These are phyloP conservation scores for Diplotaxis tenuifolia DNA, from an alignment of 345 rosid genomes.

Conservation along the genomic window DNA sequence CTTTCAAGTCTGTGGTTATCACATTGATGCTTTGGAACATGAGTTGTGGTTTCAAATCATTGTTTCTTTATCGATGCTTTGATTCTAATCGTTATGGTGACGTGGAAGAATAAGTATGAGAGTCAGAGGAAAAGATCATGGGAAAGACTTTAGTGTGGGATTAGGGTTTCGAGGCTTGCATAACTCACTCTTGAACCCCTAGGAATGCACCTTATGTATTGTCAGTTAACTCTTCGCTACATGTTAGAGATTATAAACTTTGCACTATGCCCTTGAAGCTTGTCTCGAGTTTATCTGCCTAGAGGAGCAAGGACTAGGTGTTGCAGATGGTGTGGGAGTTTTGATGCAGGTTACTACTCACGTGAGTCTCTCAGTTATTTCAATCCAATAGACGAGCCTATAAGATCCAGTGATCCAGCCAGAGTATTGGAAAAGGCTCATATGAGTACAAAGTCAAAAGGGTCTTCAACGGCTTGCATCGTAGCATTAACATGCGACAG, in stretches of 20 bases:
- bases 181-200: conserved; percentile 43
- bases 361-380: conserved; percentile 85
- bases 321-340: conserved; percentile 99
- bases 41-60: conserved; percentile 43
- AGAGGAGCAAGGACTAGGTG: conserved; percentile 83
- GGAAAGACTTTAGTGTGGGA: conserved; percentile 37
- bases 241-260: too few relatives aligned
- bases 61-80: conserved; percentile 36
- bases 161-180: conserved; percentile 55
- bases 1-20: too few relatives aligned
- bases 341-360: conserved; percentile 80
- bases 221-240: conserved; percentile 60
- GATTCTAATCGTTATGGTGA: conserved; percentile 40
- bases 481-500: conserved; percentile 91
- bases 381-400: conserved; percentile 83
- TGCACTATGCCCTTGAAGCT: conserved; percentile 57
- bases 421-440: conserved; percentile 93
- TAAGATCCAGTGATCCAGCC: conserved; percentile 77
- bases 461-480: conserved; percentile 96
- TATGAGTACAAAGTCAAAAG: conserved; percentile 80
- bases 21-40: too few relatives aligned
- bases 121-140: conserved; percentile 46
- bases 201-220: conserved; percentile 67
- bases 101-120: conserved; percentile 60
- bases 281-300: conserved; percentile 80